Percentiles rank a stretch among this genome's conserved stretches.
phyloP scores from a whole-genome alignment of 176 grass and related monocot genomes.

The Triticum monococcum region DNA sequence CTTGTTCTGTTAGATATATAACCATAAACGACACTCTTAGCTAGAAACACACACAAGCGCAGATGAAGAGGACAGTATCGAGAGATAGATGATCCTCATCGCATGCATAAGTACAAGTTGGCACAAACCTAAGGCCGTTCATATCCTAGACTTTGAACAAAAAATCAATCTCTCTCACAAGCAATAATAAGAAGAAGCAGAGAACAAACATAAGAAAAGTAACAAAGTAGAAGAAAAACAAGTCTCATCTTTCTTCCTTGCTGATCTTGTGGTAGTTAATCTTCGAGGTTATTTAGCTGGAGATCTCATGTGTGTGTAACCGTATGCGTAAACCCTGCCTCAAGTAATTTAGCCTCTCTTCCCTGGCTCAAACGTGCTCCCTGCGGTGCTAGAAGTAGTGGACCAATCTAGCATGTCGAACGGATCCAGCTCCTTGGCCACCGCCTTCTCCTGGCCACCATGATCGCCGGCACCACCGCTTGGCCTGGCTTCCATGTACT shows the following conservation, averaged over 20 bases:
- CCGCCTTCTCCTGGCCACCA: slow-evolving; percentile 50
- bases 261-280: slow-evolving; percentile 26
- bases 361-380: slow-evolving; percentile 55
- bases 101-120: slow-evolving; percentile 35
- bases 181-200: slow-evolving; percentile 26
- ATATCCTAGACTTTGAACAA: slow-evolving; percentile 63
- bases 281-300: slow-evolving; percentile 41
- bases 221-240: slow-evolving; percentile 5
- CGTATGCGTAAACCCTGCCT: slow-evolving; percentile 4
- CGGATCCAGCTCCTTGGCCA: slow-evolving; percentile 48
- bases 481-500: slow-evolving; percentile 63
- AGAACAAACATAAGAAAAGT: slow-evolving; percentile 19
- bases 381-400: slow-evolving; percentile 40
- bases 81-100: slow-evolving; percentile 29
- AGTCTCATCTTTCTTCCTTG: slow-evolving; percentile 42
- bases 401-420: slow-evolving; percentile 79
- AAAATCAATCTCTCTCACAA: slow-evolving; percentile 45
- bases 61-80: not conserved
- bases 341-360: slow-evolving; percentile 47
- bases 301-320: slow-evolving; percentile 35
- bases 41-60: not conserved
- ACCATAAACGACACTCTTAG: slow-evolving; percentile 22
- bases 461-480: slow-evolving; percentile 8
- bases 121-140: slow-evolving; percentile 32
- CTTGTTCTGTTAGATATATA: slow-evolving; percentile 33